A percentile compares a stretch with the other conserved stretches of the same genome.
These are phyloP conservation scores for Fomes fomentarius DNA, from an alignment of 1,284 basidiomycete genomes.

Conservation along the genomic window DNA sequence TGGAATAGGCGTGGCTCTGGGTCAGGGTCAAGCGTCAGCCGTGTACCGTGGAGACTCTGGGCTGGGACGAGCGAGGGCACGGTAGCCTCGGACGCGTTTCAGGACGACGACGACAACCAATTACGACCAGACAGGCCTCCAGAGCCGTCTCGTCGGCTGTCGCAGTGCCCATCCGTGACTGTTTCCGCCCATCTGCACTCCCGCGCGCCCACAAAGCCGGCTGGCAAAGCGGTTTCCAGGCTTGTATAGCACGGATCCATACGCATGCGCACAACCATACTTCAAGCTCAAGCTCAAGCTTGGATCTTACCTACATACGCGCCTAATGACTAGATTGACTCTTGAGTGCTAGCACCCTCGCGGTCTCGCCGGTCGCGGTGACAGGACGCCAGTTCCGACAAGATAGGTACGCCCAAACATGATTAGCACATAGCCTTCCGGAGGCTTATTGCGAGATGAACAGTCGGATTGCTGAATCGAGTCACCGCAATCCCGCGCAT, in stretches of 20 bases:
- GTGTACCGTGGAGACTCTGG: not conserved
- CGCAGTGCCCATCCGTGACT: too few species aligned
- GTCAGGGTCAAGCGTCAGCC: not conserved
- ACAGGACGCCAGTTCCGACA: not conserved
- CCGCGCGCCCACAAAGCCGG: not conserved
- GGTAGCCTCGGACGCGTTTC: conserved; percentile 21
- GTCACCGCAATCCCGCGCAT: conserved; percentile 7
- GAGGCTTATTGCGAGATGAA: conserved; percentile 9
- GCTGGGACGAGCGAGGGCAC: conserved; percentile 9
- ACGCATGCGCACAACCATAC: not conserved
- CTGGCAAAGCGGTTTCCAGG: not conserved
- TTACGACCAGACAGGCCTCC: conserved; percentile 13
- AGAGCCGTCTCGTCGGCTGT: not conserved
- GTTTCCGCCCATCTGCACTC: not conserved
- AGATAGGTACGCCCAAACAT: conserved; percentile 11
- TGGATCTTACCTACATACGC: too few species aligned
- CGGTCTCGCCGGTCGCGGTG: not conserved
- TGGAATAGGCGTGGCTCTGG: not conserved
- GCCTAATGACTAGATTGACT: too few species aligned
- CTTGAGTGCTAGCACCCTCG: not conserved
- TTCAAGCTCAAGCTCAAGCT: too few species aligned
- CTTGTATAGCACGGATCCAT: not conserved
- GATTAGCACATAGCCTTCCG: conserved; percentile 16
- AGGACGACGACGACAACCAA: conserved; percentile 15
- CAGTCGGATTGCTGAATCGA: conserved; percentile 5